Conservation (phyloP, 306 rosid species). For the Aeschynomene evenia region DNA sequence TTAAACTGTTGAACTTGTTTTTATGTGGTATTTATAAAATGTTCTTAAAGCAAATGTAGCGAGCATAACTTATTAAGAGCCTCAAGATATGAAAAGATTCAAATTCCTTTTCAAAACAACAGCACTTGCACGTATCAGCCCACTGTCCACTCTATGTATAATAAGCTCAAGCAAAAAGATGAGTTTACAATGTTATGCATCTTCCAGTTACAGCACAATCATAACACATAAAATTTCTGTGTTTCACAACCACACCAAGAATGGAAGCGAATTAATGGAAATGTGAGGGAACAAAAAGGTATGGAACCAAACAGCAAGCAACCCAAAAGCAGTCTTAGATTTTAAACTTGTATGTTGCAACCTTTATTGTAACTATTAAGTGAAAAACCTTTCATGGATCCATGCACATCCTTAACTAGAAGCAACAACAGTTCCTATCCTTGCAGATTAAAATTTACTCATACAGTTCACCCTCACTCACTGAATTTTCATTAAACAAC, state of each 20-base stretch:
- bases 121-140: background rate
- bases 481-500: constrained; percentile 4
- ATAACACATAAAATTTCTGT: background rate
- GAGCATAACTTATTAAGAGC: background rate
- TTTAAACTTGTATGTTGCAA: background rate
- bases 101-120: constrained; percentile 5
- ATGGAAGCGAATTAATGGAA: background rate
- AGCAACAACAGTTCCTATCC: background rate
- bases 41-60: background rate
- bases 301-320: background rate
- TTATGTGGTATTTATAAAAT: background rate
- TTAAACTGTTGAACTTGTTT: constrained; percentile 5
- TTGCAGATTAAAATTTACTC: background rate
- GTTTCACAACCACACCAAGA: background rate
- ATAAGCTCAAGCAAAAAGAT: background rate
- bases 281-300: background rate
- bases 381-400: background rate
- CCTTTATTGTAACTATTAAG: background rate
- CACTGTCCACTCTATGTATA: background rate
- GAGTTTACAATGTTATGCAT: background rate
- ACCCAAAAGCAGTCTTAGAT: background rate
- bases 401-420: background rate
- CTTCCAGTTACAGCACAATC: background rate
- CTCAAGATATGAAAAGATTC: background rate
- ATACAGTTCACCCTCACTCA: background rate